phyloP scores from a whole-genome alignment of 768 basidiomycete genomes.

The Tephrocybe sp. region DNA sequence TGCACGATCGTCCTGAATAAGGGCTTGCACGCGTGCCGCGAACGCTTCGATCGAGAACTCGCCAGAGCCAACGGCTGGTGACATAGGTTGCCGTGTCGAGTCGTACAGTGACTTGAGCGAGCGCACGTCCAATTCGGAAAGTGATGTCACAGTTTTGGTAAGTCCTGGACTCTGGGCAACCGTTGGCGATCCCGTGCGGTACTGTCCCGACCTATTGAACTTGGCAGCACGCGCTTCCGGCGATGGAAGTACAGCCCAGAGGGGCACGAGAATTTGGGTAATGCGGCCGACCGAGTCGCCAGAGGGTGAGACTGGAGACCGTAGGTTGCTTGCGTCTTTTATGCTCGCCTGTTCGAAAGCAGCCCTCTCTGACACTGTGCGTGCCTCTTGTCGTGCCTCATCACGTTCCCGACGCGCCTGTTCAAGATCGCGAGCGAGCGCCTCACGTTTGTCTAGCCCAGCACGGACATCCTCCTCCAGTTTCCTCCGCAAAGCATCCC shows the following conservation, averaged over 20 bases:
- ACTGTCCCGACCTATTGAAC: constrained; percentile 46
- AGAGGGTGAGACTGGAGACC: constrained; percentile 12
- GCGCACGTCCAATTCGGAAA: constrained; percentile 85
- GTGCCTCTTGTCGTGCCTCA: constrained; percentile 40
- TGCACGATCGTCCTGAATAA: constrained; percentile 80
- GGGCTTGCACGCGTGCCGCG: constrained; percentile 71
- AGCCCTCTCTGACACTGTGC: constrained; percentile 16
- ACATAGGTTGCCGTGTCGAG: constrained; percentile 27
- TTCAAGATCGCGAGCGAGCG: constrained; percentile 52
- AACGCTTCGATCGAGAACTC: constrained; percentile 78
- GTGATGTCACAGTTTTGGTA: constrained; percentile 40
- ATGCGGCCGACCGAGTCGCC: constrained; percentile 52
- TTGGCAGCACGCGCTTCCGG: constrained; percentile 78
- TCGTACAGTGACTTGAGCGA: constrained; percentile 83
- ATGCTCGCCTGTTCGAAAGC: constrained; percentile 1
- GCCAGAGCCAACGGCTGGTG: constrained; percentile 24
- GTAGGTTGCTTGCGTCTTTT: constrained; percentile 13
- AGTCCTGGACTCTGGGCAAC: constrained; percentile 11
- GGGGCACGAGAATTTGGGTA: constrained; percentile 60
- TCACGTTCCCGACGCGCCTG: constrained; percentile 53
- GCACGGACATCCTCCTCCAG: constrained; percentile 50
- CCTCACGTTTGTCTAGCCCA: constrained; percentile 47
- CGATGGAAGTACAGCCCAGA: constrained; percentile 85
- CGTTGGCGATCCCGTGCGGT: constrained; percentile 50
- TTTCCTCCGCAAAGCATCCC: constrained; percentile 42